phyloP scores from a whole-genome alignment of 2,329 filamentous ascomycete species.

The Hypomyces rosellus region DNA sequence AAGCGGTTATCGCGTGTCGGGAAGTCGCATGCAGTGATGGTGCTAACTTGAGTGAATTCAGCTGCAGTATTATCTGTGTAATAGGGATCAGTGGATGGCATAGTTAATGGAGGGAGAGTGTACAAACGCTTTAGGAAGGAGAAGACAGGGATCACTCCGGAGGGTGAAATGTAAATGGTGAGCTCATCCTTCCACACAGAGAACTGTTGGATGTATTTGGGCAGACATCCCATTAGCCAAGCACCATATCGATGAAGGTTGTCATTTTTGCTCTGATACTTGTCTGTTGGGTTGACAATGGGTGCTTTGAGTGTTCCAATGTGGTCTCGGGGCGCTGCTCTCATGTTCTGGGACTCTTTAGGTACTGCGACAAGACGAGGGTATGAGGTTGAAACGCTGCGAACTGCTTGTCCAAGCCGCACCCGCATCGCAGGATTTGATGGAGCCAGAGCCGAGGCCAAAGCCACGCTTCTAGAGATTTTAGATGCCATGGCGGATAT shows the following conservation, averaged over 20 bases:
- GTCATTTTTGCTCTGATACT: slow-evolving; percentile 80
- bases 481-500: slow-evolving; percentile 49
- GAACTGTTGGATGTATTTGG: slow-evolving; percentile 98
- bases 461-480: slow-evolving; percentile 47
- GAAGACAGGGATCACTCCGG: slow-evolving; percentile 86
- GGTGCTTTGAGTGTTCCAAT: slow-evolving; percentile 65
- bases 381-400: slow-evolving; percentile 46
- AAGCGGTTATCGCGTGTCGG: slow-evolving; percentile 93
- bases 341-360: slow-evolving; percentile 60
- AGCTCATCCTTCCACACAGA: slow-evolving; percentile 99
- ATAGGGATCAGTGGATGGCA: neutral
- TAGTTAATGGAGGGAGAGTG: slow-evolving; percentile 2
- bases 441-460: slow-evolving; percentile 52
- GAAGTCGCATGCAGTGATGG: slow-evolving; percentile 93
- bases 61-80: slow-evolving; percentile 80
- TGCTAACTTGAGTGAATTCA: slow-evolving; percentile 89
- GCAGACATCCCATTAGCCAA: slow-evolving; percentile 93
- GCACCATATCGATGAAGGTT: slow-evolving; percentile 89
- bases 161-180: slow-evolving; percentile 83
- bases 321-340: slow-evolving; percentile 53
- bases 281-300: slow-evolving; percentile 87
- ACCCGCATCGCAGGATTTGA: slow-evolving; percentile 37
- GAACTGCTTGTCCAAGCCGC: slow-evolving; percentile 35
- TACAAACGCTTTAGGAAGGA: slow-evolving; percentile 75
- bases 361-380: slow-evolving; percentile 48